Conservation (phyloP, 139 green algal species). For the Dunaliella primolecta region DNA sequence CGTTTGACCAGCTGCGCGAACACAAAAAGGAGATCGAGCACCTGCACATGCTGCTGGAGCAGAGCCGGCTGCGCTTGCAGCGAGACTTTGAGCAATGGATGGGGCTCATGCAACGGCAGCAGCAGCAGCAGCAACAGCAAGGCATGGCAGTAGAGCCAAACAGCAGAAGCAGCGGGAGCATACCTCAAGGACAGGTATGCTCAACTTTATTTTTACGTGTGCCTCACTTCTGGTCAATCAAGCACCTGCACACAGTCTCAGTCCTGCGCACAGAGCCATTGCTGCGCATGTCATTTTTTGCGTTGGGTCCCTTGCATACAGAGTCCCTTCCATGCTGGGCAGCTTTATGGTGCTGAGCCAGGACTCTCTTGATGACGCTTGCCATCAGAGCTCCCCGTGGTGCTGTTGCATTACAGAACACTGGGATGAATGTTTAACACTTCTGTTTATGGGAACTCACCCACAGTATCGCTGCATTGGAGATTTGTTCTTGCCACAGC, state of each 20-base stretch:
- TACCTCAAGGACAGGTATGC: neutral
- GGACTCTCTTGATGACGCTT: too few species aligned
- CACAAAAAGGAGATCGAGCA: slow-evolving; percentile 87
- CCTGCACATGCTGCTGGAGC: slow-evolving; percentile 77
- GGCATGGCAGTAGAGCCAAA: neutral
- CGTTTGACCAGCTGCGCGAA: slow-evolving; percentile 66
- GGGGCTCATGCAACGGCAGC: slow-evolving; percentile 35
- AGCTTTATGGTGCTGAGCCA: slow-evolving; percentile 1
- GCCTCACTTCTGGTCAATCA: neutral
- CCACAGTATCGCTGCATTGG: too few species aligned
- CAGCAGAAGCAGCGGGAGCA: neutral
- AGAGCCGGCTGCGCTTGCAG: slow-evolving; percentile 61
- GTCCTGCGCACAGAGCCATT: neutral
- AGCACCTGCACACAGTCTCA: neutral
- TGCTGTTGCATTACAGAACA: too few species aligned
- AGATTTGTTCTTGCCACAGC: too few species aligned
- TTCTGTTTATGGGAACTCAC: too few species aligned
- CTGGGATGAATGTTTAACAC: too few species aligned
- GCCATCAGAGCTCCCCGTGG: too few species aligned
- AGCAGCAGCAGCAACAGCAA: neutral
- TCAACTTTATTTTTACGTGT: neutral
- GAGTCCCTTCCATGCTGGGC: too few species aligned
- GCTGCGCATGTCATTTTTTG: neutral
- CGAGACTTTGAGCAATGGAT: slow-evolving; percentile 83
- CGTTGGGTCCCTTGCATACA: too few species aligned